Percentiles rank a stretch among this genome's conserved stretches.
These are phyloP conservation scores for Misopates orontium DNA, from an alignment of 257 asterid species.

Conservation along the genomic window DNA sequence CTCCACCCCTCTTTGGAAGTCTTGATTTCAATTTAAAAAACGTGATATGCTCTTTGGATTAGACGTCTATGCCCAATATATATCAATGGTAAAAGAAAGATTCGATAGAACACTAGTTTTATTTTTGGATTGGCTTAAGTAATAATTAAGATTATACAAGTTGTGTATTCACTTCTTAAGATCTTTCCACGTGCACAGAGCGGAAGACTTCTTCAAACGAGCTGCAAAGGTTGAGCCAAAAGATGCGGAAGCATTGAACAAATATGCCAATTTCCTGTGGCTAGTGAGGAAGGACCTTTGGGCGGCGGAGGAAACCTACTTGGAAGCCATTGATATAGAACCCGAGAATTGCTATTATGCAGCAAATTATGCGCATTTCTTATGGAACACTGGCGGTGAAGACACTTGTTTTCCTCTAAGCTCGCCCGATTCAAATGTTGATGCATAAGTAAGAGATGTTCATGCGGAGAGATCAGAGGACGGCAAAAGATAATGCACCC, in stretches of 20 bases:
- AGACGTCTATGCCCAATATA: neutral
- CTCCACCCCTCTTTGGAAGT: no score
- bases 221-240: slow-evolving; percentile 77
- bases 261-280: slow-evolving; percentile 94
- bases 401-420: slow-evolving; percentile 87
- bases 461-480: neutral
- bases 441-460: slow-evolving; percentile 20
- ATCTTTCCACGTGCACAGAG: slow-evolving; percentile 49
- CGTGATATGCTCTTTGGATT: neutral
- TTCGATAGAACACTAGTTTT: no score
- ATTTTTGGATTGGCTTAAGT: neutral
- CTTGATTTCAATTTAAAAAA: no score
- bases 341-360: slow-evolving; percentile 75
- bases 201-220: slow-evolving; percentile 87
- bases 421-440: slow-evolving; percentile 36
- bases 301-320: slow-evolving; percentile 85
- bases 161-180: slow-evolving; percentile 18
- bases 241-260: slow-evolving; percentile 87
- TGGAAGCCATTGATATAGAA: slow-evolving; percentile 74
- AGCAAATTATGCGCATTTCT: slow-evolving; percentile 81
- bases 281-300: slow-evolving; percentile 67
- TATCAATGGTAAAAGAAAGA: no score
- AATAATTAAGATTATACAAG: neutral
- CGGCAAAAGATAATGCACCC: slow-evolving; percentile 9
- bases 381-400: slow-evolving; percentile 96